These are phyloP conservation scores for Arthroderma sp. DNA, from an alignment of 2,329 filamentous ascomycete species.

Conservation along the genomic window DNA sequence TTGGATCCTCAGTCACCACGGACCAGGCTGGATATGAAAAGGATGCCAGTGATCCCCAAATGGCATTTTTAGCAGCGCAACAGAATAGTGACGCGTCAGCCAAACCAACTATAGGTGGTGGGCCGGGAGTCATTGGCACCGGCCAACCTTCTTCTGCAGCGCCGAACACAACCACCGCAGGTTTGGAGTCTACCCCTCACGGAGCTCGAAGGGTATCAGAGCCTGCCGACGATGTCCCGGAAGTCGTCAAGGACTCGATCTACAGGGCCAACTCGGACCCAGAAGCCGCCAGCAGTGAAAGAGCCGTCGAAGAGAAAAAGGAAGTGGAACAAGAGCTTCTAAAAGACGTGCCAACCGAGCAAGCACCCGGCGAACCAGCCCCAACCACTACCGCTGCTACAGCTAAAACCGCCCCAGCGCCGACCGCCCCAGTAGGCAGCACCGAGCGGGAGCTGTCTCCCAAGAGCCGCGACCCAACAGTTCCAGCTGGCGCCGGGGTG, in stretches of 20 bases:
- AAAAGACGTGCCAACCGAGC: slow-evolving; percentile 28
- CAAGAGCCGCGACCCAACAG: slow-evolving; percentile 15
- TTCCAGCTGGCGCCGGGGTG: slow-evolving; percentile 10
- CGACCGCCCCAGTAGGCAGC: slow-evolving; percentile 9
- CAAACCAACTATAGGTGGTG: slow-evolving; percentile 41
- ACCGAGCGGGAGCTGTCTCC: slow-evolving; percentile 9
- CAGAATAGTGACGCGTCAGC: slow-evolving; percentile 27
- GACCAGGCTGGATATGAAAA: slow-evolving; percentile 82
- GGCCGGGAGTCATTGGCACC: slow-evolving; percentile 9
- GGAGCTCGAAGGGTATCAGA: slow-evolving; percentile 17
- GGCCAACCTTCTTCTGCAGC: slow-evolving; percentile 37
- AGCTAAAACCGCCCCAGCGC: slow-evolving; percentile 24
- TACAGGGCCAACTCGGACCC: slow-evolving; percentile 45
- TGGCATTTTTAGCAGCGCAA: slow-evolving; percentile 32
- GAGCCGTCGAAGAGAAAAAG: slow-evolving; percentile 62
- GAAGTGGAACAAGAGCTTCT: slow-evolving; percentile 61
- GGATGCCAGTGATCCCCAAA: slow-evolving; percentile 42
- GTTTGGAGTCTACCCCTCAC: slow-evolving; percentile 30
- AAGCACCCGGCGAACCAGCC: slow-evolving; percentile 23
- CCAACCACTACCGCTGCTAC: slow-evolving; percentile 30
- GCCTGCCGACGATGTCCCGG: slow-evolving; percentile 30
- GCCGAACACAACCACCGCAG: slow-evolving; percentile 35
- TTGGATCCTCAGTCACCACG: slow-evolving; percentile 51
- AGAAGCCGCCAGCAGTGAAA: slow-evolving; percentile 57
- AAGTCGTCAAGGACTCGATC: slow-evolving; percentile 32